Base-by-base conservation (phyloP, 345 rosid genomes). In the Moricandia moricandioides region DNA sequence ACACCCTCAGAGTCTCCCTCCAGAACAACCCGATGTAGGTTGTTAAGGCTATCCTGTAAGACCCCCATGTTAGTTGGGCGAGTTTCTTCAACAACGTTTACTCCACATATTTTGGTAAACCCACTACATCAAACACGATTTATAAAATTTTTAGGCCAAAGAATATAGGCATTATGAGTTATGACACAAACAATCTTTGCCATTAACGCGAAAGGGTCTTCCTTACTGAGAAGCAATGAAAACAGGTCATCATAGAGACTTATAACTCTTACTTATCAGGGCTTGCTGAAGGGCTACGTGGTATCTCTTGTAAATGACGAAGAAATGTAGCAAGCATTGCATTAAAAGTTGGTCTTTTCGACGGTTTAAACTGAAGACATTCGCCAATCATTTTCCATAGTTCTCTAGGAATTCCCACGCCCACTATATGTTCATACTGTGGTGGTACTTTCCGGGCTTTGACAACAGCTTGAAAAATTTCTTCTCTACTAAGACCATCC, bases 381-480 rank as follows among this genome's bases (percentile, higher is more conserved):
- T 95, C 99, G 11, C 99, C 99, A 78, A 95, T 88, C 99, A 92
- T 95, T 84, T 87, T 92, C 99, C 97, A 95, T 80, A 95, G 76
- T 69, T 92, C 97, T 72, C 97, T 81, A 10, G 97, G 99, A 69
- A 95, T 86, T 78, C 99, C 99, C 76, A 90, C 97, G 72, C 99
- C 99, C 7, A 95, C 97, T 40, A 95, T 95, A 83, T 96, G 89
- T 51, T 93, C 88, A 90, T 95, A 95, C 59, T 95, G 97, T 37
- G 99, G 96, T 71, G 97, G 99, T 83, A 88, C 80, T 76, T 84
- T 95, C 64, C 92, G 85, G 71, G 83, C 82, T 84, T 88, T 92
- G 49, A 92, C 88, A 83, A 92, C 97, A 79, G 93, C 86, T 75
- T 92, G 87, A 82, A 88, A 92, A 57, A 95, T 92, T 76, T 92